These are phyloP conservation scores for Ottelia alismoides DNA, from an alignment of 106 monocot genomes.

Conservation along the genomic window DNA sequence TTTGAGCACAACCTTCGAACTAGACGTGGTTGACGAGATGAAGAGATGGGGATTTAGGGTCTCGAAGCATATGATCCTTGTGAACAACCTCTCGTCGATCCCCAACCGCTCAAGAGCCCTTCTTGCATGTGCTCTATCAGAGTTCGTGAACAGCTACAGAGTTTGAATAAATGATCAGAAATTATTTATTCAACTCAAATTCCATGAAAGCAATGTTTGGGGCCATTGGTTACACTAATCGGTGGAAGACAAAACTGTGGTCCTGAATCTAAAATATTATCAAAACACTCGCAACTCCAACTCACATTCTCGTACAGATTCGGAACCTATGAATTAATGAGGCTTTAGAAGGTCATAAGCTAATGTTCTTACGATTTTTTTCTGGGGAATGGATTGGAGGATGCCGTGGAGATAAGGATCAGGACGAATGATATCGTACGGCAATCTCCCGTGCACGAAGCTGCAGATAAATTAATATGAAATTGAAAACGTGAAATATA, in stretches of 20 bases:
- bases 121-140: conserved; percentile 54
- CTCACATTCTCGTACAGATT: no score
- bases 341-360: no score
- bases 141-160: conserved; percentile 92
- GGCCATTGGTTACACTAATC: no score
- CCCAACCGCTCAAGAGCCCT: conserved; percentile 45
- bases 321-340: no score
- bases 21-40: not conserved
- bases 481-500: no score
- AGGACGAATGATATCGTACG: conserved; percentile 61
- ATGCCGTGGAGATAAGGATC: conserved; percentile 46
- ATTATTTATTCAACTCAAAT: no score
- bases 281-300: no score
- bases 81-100: conserved; percentile 42
- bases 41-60: conserved; percentile 71
- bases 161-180: no score
- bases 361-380: conserved; percentile 53
- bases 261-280: no score
- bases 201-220: no score
- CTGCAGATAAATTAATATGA: conserved; percentile 18
- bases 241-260: no score
- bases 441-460: conserved; percentile 71
- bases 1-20: conserved; percentile 38
- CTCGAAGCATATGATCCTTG: conserved; percentile 69
- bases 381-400: conserved; percentile 46